A percentile compares a stretch with the other conserved stretches of the same genome.
These are phyloP conservation scores for Cercospora beticola DNA, from an alignment of 2,329 filamentous ascomycete genomes.

Conservation along the genomic window DNA sequence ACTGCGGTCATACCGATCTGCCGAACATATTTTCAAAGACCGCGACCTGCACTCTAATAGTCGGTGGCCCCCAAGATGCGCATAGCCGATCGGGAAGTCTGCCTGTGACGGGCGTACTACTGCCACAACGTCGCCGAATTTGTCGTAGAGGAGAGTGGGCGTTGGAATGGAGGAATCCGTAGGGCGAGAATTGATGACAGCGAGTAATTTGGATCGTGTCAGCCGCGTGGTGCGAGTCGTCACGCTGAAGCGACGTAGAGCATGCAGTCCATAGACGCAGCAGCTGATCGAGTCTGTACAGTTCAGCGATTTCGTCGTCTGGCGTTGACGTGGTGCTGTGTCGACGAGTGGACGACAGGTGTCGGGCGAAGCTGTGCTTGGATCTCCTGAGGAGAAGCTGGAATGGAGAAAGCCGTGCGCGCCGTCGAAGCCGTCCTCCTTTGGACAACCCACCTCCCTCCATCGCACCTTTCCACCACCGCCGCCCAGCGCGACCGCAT, in stretches of 20 bases:
- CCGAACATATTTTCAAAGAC: background rate
- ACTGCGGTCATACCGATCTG: background rate
- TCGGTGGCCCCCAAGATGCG: background rate
- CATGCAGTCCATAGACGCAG: background rate
- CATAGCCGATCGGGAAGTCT: background rate
- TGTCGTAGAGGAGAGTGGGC: background rate
- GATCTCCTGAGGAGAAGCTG: background rate
- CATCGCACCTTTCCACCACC: constrained; percentile 5
- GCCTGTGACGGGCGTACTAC: background rate
- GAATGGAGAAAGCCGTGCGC: background rate
- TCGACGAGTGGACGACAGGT: background rate
- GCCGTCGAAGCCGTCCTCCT: background rate
- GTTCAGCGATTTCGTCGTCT: background rate
- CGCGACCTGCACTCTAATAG: background rate
- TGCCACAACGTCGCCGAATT: background rate
- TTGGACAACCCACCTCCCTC: constrained; percentile 4
- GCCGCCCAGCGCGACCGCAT: constrained; percentile 7
- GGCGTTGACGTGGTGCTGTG: background rate
- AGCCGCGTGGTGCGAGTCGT: background rate
- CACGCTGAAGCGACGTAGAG: background rate
- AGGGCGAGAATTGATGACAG: background rate
- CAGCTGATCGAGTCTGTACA: background rate
- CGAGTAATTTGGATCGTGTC: background rate
- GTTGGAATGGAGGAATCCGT: background rate
- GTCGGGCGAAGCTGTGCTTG: background rate